Evolutionary conservation across 2,329 filamentous ascomycete species (phyloP), one percentile per base, ranked within the genome.

Genomic region (Colletotrichum tabaci): DNA sequence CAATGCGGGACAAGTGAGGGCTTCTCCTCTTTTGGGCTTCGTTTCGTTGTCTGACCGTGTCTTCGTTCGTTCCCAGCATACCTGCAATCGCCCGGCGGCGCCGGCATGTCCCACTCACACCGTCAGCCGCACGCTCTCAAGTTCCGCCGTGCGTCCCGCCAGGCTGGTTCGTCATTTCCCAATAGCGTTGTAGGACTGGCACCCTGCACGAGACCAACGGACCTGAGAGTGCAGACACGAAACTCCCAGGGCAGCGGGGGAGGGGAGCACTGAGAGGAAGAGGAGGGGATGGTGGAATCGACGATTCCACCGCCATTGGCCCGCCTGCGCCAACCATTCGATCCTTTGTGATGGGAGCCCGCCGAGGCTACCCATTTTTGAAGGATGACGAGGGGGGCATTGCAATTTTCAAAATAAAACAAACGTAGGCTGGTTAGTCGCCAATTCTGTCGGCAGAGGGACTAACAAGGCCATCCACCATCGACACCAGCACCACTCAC

Each of bases 91-190:
- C 21, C 35, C 3, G 55, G 55, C 58, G 58, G 26, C 52, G 52
- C 21, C 26, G n/a, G n/a, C 46, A 50, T 40, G 58, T 61, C 26
- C 40, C 62, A 57, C 50, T 26, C 57, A 35, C 65, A 63, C 16
- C 9, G 35, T 46, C 35, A 38, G 21, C 42, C 15, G 30, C n/a
- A 38, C 35, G 10, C 35, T 64, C 40, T 30, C 60, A 64, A 49
- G 18, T 38, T 50, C 23, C n/a, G 26, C 12, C 12, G 53, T 5
- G 44, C 44, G 49, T 47, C 18, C 46, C 60, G 60, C 46, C 47
- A n/a, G 47, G 30, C 46, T 42, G 60, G 46, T 30, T 35, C 35
- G 16, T 16, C 23, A n/a, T 63, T 26, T 63, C 18, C 38, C 47
- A 16, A 30, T 55, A 63, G 61, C 49, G 35, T 21, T 49, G 44